Evolutionary conservation across 2,329 filamentous ascomycete species (phyloP).

Genomic region (Ophiosphaerella narmari): DNA sequence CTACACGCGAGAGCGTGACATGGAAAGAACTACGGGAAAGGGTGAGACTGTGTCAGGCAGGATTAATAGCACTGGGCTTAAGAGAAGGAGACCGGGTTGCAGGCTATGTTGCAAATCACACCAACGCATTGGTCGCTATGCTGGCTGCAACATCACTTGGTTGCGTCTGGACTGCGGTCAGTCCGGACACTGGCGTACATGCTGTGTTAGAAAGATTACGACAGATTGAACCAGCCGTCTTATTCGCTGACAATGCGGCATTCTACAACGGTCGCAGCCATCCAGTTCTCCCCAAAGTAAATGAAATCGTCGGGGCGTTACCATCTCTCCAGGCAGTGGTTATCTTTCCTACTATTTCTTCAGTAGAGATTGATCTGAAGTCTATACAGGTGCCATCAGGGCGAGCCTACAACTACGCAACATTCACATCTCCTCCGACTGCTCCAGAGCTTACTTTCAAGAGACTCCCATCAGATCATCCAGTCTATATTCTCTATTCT

Average conservation of each 20-base stretch:
- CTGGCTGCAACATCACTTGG: slow-evolving; percentile 81
- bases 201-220: slow-evolving; percentile 85
- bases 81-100: slow-evolving; percentile 65
- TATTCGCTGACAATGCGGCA: slow-evolving; percentile 87
- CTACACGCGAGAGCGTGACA: slow-evolving; percentile 65
- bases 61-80: slow-evolving; percentile 72
- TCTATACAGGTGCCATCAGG: slow-evolving; percentile 46
- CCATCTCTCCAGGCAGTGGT: slow-evolving; percentile 71
- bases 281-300: slow-evolving; percentile 76
- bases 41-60: slow-evolving; percentile 73
- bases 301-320: slow-evolving; percentile 73
- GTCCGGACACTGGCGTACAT: slow-evolving; percentile 88
- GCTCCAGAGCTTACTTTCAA: slow-evolving; percentile 60
- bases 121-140: slow-evolving; percentile 85
- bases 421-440: slow-evolving; percentile 49
- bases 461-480: slow-evolving; percentile 81
- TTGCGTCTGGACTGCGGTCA: slow-evolving; percentile 90
- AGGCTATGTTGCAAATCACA: slow-evolving; percentile 86
- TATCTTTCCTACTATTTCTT: slow-evolving; percentile 69
- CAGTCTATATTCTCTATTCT: slow-evolving; percentile 91
- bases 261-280: slow-evolving; percentile 92
- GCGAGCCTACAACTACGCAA: slow-evolving; percentile 42
- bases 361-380: slow-evolving; percentile 47
- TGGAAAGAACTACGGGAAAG: slow-evolving; percentile 82
- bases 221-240: slow-evolving; percentile 80